These are phyloP conservation scores for Rhizophagus sp. DNA, from an alignment of 192 early-diverging fungal genomes.

Conservation along the genomic window DNA sequence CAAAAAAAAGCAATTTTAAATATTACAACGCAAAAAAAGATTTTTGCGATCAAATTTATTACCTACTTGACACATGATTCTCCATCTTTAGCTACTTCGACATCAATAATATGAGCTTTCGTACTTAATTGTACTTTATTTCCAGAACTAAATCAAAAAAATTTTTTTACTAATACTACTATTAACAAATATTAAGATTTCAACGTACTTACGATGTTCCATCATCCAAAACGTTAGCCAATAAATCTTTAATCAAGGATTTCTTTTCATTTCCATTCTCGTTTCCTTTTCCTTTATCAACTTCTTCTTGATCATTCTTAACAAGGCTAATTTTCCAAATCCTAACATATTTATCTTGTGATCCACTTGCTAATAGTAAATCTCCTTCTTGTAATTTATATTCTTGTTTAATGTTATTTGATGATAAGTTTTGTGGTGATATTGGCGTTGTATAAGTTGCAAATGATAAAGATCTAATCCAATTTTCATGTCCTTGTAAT, in stretches of 20 bases:
- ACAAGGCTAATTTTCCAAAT: conserved; percentile 77
- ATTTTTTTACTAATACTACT: not conserved
- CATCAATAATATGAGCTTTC: conserved; percentile 77
- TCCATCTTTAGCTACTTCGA: conserved; percentile 33
- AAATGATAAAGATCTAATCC: conserved; percentile 84
- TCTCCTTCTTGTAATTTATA: conserved; percentile 72
- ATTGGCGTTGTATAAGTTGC: conserved; percentile 53
- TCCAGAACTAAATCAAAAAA: conserved; percentile 40
- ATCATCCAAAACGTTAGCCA: not conserved
- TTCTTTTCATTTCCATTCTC: not conserved
- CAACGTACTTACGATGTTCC: not conserved
- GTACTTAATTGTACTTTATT: conserved; percentile 74
- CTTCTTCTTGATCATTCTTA: not conserved
- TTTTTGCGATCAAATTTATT: not conserved
- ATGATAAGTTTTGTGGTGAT: conserved; percentile 5
- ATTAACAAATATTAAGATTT: not conserved
- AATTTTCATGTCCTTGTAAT: conserved; percentile 90
- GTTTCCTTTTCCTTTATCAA: not conserved
- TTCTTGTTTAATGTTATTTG: conserved; percentile 30
- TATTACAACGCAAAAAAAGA: not conserved
- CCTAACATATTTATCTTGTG: conserved; percentile 92
- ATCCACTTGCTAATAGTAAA: conserved; percentile 83
- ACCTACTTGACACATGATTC: not conserved
- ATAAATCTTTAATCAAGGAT: not conserved
- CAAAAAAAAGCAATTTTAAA: not conserved